phyloP scores from a whole-genome alignment of 352 stramenopile species.

The Pythium chondricola region DNA sequence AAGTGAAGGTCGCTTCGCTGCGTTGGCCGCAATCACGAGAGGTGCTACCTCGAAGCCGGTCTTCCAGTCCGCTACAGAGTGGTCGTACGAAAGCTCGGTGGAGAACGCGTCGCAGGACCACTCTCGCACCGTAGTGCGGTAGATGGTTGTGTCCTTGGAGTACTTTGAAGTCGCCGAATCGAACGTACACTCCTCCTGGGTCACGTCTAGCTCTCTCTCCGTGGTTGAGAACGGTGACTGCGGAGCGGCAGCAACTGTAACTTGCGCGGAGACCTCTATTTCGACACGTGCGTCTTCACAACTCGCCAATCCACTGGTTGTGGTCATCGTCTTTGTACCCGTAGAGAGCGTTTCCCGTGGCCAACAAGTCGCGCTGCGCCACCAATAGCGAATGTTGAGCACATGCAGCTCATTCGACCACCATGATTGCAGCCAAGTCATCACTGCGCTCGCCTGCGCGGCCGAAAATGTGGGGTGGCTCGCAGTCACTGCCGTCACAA shows the following conservation, averaged over 20 bases:
- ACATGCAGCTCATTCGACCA: conserved; percentile 30
- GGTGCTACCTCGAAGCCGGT: conserved; percentile 41
- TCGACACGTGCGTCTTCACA: conserved; percentile 30
- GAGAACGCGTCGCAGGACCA: conserved; percentile 44
- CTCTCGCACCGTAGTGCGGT: conserved; percentile 19
- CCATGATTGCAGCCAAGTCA: conserved; percentile 33
- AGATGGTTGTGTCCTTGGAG: conserved; percentile 26
- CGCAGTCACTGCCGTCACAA: neutral
- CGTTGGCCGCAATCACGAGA: neutral
- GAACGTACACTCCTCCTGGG: conserved; percentile 21
- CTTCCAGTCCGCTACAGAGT: conserved; percentile 23
- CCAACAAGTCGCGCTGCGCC: conserved; percentile 38
- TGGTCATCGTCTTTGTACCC: conserved; percentile 6
- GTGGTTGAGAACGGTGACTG: conserved; percentile 39
- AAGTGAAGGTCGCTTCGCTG: conserved; percentile 25
- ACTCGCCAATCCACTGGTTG: conserved; percentile 2
- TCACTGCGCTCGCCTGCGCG: conserved; percentile 19
- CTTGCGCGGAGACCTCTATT: conserved; percentile 10
- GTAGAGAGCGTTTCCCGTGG: conserved; percentile 22
- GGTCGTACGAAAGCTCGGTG: conserved; percentile 39
- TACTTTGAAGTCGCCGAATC: conserved; percentile 21
- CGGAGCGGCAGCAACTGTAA: neutral
- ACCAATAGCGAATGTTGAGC: conserved; percentile 45
- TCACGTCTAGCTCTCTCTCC: conserved; percentile 29
- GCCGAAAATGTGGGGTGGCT: conserved; percentile 6